Conservation (phyloP, 768 basidiomycete genomes). For the Boletus eberwhitei region DNA sequence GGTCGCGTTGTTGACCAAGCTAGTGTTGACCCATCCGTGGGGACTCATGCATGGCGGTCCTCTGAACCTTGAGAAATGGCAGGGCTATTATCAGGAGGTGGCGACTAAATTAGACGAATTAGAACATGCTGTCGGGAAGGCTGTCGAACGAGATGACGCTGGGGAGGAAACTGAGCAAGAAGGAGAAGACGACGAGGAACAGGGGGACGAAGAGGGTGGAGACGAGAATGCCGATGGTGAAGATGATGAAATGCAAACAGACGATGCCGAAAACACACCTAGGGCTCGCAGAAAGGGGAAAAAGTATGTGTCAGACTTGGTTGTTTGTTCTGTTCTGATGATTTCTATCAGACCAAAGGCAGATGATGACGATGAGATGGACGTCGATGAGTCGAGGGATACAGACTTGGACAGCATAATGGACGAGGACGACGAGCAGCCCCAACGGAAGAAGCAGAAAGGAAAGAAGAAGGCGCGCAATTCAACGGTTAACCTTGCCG, state of each 20-base stretch:
- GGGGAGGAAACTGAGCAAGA: constrained; percentile 35
- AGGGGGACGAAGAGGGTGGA: constrained; percentile 36
- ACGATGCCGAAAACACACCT: constrained; percentile 21
- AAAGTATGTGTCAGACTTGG: constrained; percentile 12
- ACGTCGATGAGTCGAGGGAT: constrained; percentile 46
- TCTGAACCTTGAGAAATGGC: constrained; percentile 69
- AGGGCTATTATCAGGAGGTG: constrained; percentile 63
- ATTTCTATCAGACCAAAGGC: constrained; percentile 14
- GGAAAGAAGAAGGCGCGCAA: constrained; percentile 54
- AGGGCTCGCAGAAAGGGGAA: constrained; percentile 32
- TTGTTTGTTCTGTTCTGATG: constrained; percentile 8
- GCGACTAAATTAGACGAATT: constrained; percentile 64
- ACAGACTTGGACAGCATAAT: constrained; percentile 36
- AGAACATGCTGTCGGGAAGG: constrained; percentile 66
- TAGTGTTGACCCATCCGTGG: constrained; percentile 88
- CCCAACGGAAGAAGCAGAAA: constrained; percentile 38
- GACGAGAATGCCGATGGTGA: constrained; percentile 30
- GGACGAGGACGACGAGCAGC: constrained; percentile 37
- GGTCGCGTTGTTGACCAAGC: constrained; percentile 66
- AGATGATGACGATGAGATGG: constrained; percentile 51
- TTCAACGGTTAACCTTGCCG: constrained; percentile 68
- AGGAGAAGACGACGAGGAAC: constrained; percentile 34
- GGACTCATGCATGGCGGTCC: constrained; percentile 79
- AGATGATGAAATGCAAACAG: constrained; percentile 35
- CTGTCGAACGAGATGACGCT: constrained; percentile 44